Conservation (phyloP, 2,329 filamentous ascomycete genomes). For the Diaporthe sp. region DNA sequence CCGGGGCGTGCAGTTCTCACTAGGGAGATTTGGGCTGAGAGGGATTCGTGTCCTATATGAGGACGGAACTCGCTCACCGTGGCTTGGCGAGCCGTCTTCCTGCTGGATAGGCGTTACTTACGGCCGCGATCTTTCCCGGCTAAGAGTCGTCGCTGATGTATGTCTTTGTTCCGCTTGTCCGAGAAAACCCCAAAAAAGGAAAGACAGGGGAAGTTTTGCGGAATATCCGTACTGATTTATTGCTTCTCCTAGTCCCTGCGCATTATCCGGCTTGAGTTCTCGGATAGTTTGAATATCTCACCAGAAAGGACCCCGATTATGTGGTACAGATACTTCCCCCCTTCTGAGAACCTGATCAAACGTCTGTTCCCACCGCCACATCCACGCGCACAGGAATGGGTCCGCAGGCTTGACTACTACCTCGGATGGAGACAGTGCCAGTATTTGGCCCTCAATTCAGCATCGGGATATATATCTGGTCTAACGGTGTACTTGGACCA, state of each 20-base stretch:
- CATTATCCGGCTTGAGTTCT: background rate
- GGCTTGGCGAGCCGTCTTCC: constrained; percentile 20
- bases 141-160: constrained; percentile 14
- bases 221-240: background rate
- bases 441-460: constrained; percentile 11
- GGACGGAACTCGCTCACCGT: background rate
- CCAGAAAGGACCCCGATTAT: background rate
- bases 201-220: background rate
- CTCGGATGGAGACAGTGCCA: constrained; percentile 25
- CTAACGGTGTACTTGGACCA: constrained; percentile 14
- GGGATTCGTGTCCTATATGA: background rate
- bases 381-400: background rate
- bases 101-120: constrained; percentile 17
- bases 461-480: constrained; percentile 8
- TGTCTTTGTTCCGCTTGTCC: background rate
- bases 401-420: constrained; percentile 15
- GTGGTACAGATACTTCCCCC: background rate
- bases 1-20: constrained; percentile 16
- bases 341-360: background rate
- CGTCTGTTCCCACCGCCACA: constrained; percentile 9
- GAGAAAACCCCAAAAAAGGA: background rate
- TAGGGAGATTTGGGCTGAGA: constrained; percentile 19
- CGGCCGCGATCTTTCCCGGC: constrained; percentile 2
- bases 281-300: background rate
- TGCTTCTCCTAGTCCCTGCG: background rate